Evolutionary conservation across 73 alveolate genomes (phyloP), one percentile per base, ranked within the genome.

Genomic region (Paramecium tetraurelia): DNA sequence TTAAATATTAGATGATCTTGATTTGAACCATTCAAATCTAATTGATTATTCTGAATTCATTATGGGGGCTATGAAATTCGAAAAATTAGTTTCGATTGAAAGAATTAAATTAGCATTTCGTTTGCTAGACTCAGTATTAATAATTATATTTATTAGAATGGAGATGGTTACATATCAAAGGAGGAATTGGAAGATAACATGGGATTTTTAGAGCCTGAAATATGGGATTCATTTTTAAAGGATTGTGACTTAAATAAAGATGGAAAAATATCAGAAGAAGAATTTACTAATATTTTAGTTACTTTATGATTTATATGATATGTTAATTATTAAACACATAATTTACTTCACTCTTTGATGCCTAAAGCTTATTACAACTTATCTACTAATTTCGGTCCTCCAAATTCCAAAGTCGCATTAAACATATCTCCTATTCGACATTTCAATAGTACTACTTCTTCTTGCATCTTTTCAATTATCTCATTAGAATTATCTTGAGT

Each of bases 1-100:
- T 57, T 24, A 41, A 58, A 89, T 93, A n/a, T 40, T 93, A n/a
- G 93, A 93, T 35, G 48, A 18, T 9, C 58, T 92, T 2, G 96
- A 93, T 93, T 36, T 86, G 5, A 92, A 93, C 24, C 72, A 41
- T 58, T 89, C 93, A 40, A 95, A 95, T 41, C 53, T 89, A 75
- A 70, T 93, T 40, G 96, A 93, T 75, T 93, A 86, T 46, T 59
- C 92, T 14, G 96, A 93, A 50, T 93, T 93, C 29, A 44, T 93
- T 35, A 89, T 84, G 85, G 96, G 94, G 1, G 93, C 96, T n/a
- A 50, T 89, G 20, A 86, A 89, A 29, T 41, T 85, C 16, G 93
- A 93, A 57, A 93, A 69, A 35, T 71, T 87, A 48, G 46, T 88
- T 44, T 86, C 94, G 24, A 43, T 68, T 5, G 93, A 89, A 41